Evolutionary conservation across 208 protist species (phyloP).

Genomic region (Trypanosoma congolense): DNA sequence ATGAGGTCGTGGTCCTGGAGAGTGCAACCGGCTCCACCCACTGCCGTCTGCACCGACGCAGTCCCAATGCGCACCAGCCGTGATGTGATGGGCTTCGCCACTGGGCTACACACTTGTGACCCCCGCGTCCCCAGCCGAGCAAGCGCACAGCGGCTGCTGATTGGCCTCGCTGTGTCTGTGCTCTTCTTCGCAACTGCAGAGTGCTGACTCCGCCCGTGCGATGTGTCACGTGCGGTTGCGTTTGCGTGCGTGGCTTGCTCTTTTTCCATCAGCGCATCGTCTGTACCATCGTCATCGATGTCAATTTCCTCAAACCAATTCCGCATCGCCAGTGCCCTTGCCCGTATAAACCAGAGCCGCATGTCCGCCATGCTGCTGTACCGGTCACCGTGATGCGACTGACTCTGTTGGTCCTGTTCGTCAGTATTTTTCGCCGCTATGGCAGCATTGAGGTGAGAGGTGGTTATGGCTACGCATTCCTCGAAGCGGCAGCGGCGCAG

Average conservation of each 20-base stretch:
- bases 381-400: constrained; percentile 1
- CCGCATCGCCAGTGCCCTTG: constrained; percentile 82
- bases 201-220: constrained; percentile 46
- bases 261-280: constrained; percentile 90
- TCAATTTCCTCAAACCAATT: constrained; percentile 95
- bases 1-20: constrained; percentile 79
- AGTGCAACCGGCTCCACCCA: constrained; percentile 83
- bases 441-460: constrained; percentile 60
- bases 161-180: constrained; percentile 38
- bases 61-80: constrained; percentile 93
- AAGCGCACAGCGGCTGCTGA: constrained; percentile 78
- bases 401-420: constrained; percentile 6
- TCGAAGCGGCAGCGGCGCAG: constrained; percentile 84
- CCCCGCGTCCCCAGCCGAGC: constrained; percentile 70
- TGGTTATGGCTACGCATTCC: constrained; percentile 71
- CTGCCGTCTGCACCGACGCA: constrained; percentile 78
- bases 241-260: constrained; percentile 83
- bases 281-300: constrained; percentile 92
- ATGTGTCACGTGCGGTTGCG: constrained; percentile 82
- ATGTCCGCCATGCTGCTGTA: constrained; percentile 27
- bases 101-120: constrained; percentile 38
- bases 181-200: constrained; percentile 5
- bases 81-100: constrained; percentile 74
- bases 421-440: constrained; percentile 1
- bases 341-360: constrained; percentile 92